These are phyloP conservation scores for Microdochium paspali DNA, from an alignment of 2,329 filamentous ascomycete genomes.

Conservation along the genomic window DNA sequence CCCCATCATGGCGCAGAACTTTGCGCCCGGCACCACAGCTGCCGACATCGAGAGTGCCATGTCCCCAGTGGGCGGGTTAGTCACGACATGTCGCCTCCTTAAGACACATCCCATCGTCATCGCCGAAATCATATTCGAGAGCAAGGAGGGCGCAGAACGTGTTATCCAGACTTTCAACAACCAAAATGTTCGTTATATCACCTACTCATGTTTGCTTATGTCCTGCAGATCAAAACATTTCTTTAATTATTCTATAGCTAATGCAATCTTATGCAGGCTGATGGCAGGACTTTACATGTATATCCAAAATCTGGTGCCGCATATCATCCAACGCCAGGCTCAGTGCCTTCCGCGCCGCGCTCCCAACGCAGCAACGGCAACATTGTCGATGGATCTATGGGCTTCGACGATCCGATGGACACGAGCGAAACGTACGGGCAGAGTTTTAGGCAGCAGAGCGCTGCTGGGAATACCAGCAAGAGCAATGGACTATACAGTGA, in stretches of 20 bases:
- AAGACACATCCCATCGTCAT: constrained; percentile 63
- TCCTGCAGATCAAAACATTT: background rate
- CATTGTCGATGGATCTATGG: constrained; percentile 43
- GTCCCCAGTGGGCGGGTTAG: constrained; percentile 61
- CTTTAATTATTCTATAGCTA: constrained; percentile 1
- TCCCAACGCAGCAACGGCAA: constrained; percentile 21
- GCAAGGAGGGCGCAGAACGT: constrained; percentile 61
- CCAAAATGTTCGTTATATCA: constrained; percentile 51
- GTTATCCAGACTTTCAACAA: constrained; percentile 71
- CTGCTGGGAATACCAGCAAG: constrained; percentile 6
- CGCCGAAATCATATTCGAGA: constrained; percentile 67
- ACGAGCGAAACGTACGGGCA: constrained; percentile 23
- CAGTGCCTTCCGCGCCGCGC: constrained; percentile 21
- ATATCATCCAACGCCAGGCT: constrained; percentile 15
- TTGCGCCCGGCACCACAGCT: constrained; percentile 71
- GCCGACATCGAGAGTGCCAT: constrained; percentile 78
- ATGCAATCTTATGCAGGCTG: constrained; percentile 40
- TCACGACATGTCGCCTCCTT: constrained; percentile 58
- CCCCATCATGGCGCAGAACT: constrained; percentile 69
- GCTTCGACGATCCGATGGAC: constrained; percentile 40
- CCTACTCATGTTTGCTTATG: background rate
- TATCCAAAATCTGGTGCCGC: constrained; percentile 52
- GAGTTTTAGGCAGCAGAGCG: constrained; percentile 21
- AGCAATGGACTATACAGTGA: background rate
- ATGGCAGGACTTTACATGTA: constrained; percentile 64